Evolutionary conservation across 2,329 filamentous ascomycete species (phyloP).

Genomic region (Cadophora luteo-olivacea): DNA sequence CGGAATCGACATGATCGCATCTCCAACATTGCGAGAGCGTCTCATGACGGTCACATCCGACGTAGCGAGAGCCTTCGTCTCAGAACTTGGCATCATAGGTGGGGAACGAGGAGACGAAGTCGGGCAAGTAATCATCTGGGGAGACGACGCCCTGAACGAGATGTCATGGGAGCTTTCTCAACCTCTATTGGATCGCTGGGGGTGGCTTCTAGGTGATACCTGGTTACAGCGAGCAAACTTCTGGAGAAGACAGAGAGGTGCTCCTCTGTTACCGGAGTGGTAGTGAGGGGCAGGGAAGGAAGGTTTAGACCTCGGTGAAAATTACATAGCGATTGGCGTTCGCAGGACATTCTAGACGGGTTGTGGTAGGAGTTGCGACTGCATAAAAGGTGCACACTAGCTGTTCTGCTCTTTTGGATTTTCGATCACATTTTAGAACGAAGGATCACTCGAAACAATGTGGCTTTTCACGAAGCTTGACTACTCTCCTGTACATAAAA

Average conservation of each 20-base stretch:
- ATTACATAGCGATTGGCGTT: conserved; percentile 25
- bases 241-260: conserved; percentile 49
- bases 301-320: conserved; percentile 14
- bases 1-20: conserved; percentile 51
- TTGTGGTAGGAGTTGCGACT: conserved; percentile 1
- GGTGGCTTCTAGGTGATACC: conserved; percentile 47
- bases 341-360: conserved; percentile 8
- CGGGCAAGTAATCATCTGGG: conserved; percentile 51
- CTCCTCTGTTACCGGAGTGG: conserved; percentile 46
- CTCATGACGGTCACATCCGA: conserved; percentile 46
- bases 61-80: conserved; percentile 48
- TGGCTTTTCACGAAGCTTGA: not conserved
- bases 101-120: conserved; percentile 46
- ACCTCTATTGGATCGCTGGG: conserved; percentile 48
- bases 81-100: conserved; percentile 47
- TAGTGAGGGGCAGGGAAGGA: conserved; percentile 22
- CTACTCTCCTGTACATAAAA: not conserved
- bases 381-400: conserved; percentile 4
- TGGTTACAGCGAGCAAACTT: conserved; percentile 51
- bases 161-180: conserved; percentile 52
- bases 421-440: not conserved
- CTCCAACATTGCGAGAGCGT: conserved; percentile 48
- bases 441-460: conserved; percentile 1
- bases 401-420: not conserved
- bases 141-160: conserved; percentile 50